These are phyloP conservation scores for Colletotrichum tabaci DNA, from an alignment of 2,329 filamentous ascomycete species.

Conservation along the genomic window DNA sequence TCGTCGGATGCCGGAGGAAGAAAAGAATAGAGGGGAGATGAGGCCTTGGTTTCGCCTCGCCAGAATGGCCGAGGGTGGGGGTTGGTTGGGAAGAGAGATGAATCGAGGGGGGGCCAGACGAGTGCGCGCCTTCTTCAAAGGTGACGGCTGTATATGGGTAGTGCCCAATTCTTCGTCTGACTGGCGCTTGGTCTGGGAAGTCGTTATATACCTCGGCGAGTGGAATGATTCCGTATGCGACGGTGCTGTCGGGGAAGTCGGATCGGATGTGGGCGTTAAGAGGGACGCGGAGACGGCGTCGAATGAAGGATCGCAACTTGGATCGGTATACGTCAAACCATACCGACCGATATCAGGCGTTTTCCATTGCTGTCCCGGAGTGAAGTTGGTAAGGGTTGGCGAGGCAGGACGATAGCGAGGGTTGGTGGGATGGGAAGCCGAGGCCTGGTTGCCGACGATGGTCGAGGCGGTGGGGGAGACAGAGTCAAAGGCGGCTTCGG, in stretches of 20 bases:
- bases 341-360: conserved; percentile 47
- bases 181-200: conserved; percentile 48
- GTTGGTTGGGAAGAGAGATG: conserved; percentile 57
- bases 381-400: conserved; percentile 28
- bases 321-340: conserved; percentile 48
- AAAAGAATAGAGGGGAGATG: conserved; percentile 68
- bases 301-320: conserved; percentile 43
- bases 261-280: conserved; percentile 29
- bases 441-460: conserved; percentile 30
- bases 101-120: conserved; percentile 62
- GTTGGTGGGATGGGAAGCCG: conserved; percentile 41
- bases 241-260: conserved; percentile 21
- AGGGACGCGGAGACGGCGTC: conserved; percentile 36
- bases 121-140: conserved; percentile 63
- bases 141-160: conserved; percentile 44
- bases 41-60: conserved; percentile 52
- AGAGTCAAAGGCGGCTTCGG: conserved; percentile 22
- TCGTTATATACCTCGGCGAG: conserved; percentile 34
- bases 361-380: conserved; percentile 34
- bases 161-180: conserved; percentile 45
- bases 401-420: conserved; percentile 35
- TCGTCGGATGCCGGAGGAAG: conserved; percentile 57
- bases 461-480: conserved; percentile 10
- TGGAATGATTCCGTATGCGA: conserved; percentile 28
- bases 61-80: conserved; percentile 45